Conservation (phyloP, 148 eudicot species). For the Dysphania ambrosioides region DNA sequence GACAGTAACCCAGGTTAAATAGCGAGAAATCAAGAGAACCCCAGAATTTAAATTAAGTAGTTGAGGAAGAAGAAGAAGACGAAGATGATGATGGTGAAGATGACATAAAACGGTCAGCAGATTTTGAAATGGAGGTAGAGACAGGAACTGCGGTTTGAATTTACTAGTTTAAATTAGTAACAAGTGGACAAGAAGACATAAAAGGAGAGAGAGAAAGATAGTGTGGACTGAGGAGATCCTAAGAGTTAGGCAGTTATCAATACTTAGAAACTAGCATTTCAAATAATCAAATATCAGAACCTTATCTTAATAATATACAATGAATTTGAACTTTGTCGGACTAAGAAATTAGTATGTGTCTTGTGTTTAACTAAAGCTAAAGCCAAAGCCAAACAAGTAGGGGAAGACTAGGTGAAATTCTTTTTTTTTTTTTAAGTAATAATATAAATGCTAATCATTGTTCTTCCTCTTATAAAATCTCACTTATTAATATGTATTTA, state of each 20-base stretch:
- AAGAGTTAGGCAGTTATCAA: background rate
- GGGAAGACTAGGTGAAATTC: no score
- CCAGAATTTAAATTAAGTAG: slow-evolving; percentile 19
- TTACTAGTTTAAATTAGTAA: background rate
- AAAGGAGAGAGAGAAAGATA: background rate
- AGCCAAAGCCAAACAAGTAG: no score
- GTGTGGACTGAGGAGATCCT: background rate
- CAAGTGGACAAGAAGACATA: slow-evolving; percentile 28
- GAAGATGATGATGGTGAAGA: no score
- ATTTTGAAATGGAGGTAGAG: slow-evolving; percentile 15
- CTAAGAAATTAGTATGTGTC: no score
- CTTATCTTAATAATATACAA: background rate
- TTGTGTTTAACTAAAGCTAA: no score
- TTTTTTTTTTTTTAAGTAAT: no score
- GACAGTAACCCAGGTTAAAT: slow-evolving; percentile 13
- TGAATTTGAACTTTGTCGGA: background rate
- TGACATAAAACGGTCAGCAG: slow-evolving; percentile 36
- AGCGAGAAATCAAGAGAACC: background rate
- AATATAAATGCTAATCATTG: no score
- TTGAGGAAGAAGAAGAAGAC: background rate
- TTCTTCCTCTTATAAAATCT: no score
- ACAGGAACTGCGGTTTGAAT: slow-evolving; percentile 8
- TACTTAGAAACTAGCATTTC: slow-evolving; percentile 15
- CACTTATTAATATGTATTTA: no score
- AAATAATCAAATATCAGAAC: slow-evolving; percentile 32